phyloP scores from a whole-genome alignment of 441 rosid genomes.

The Pelargonium myrrhifolium region DNA sequence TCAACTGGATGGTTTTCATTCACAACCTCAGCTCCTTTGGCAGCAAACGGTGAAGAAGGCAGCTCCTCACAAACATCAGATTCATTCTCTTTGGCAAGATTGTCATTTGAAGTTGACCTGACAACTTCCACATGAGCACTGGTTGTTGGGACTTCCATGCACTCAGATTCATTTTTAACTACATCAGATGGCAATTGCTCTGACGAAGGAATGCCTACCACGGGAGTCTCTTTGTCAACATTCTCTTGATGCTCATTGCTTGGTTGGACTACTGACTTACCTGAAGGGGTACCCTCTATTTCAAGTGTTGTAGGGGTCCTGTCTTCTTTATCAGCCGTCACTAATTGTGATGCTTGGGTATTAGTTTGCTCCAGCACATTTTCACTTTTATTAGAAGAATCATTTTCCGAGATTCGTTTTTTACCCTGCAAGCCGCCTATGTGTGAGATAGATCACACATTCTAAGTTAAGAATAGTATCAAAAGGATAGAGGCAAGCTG shows the following conservation, averaged over 20 bases:
- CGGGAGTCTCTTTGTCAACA: conserved; percentile 32
- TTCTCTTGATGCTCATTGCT: conserved; percentile 27
- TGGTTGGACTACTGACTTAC: conserved; percentile 22
- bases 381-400: conserved; percentile 33
- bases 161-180: conserved; percentile 30
- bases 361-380: conserved; percentile 29
- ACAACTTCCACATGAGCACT: conserved; percentile 25
- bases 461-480: background rate
- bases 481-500: conserved; percentile 12
- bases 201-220: conserved; percentile 20
- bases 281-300: conserved; percentile 35
- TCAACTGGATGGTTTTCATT: conserved; percentile 34
- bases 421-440: conserved; percentile 42
- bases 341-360: conserved; percentile 29
- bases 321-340: conserved; percentile 30
- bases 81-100: conserved; percentile 38
- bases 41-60: conserved; percentile 32
- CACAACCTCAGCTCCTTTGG: conserved; percentile 43
- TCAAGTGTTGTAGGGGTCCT: conserved; percentile 25
- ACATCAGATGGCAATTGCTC: conserved; percentile 29
- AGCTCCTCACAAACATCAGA: conserved; percentile 33
- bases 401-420: conserved; percentile 35
- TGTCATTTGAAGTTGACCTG: conserved; percentile 33
- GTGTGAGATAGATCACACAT: conserved; percentile 19
- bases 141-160: conserved; percentile 32